phyloP scores from a whole-genome alignment of 805 yeast genomes.

The Suhomyces faveliae region DNA sequence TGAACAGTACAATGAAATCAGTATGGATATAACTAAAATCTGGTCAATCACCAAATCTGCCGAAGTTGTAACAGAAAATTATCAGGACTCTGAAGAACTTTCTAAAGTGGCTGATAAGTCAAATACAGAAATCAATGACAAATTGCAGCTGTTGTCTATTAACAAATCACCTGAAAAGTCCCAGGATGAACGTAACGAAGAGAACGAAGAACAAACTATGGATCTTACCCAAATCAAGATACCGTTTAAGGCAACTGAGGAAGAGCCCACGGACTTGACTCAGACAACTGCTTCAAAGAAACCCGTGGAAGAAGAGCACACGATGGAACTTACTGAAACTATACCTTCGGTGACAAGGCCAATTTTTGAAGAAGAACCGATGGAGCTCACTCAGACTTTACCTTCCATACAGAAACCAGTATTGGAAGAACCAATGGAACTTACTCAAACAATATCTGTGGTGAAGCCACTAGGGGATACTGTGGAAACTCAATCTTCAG shows the following conservation, averaged over 20 bases:
- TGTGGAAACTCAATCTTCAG: too few species aligned
- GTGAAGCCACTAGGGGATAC: too few species aligned
- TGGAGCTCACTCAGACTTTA: constrained; percentile 1
- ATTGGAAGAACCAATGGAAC: constrained; percentile 10
- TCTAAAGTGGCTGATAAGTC: background rate
- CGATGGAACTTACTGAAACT: constrained; percentile 10
- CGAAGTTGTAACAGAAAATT: background rate
- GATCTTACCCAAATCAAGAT: constrained; percentile 1
- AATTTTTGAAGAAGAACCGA: constrained; percentile 6
- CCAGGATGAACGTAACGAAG: background rate
- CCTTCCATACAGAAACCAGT: background rate
- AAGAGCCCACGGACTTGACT: constrained; percentile 4
- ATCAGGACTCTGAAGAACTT: background rate
- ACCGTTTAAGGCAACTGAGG: constrained; percentile 5
- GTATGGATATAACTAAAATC: constrained; percentile 12
- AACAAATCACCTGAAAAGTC: background rate
- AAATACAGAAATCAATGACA: background rate
- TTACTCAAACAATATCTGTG: constrained; percentile 2
- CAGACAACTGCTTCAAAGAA: background rate
- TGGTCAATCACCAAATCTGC: background rate
- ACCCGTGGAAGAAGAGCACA: constrained; percentile 6
- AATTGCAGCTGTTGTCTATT: background rate
- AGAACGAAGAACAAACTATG: constrained; percentile 4
- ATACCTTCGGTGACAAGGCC: background rate
- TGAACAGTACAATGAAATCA: background rate